Percentiles rank a stretch among this genome's conserved stretches.
Evolutionary conservation across 768 basidiomycete genomes (phyloP).

Genomic region (Trametes gibbosa): DNA sequence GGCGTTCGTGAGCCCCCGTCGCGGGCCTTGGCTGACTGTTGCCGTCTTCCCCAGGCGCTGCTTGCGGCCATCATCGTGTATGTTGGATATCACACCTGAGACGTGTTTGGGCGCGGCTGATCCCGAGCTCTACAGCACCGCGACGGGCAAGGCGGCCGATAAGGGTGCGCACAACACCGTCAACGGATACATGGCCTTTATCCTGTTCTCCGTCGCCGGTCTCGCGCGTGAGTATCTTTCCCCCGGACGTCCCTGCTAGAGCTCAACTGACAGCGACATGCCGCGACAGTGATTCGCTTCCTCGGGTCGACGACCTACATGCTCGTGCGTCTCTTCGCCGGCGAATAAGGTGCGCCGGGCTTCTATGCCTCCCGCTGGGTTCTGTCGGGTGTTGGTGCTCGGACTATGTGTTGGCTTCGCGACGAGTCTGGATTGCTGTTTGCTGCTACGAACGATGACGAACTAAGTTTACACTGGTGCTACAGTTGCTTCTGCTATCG

Average conservation of each 20-base stretch:
- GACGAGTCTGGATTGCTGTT: not conserved
- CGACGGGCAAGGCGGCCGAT: constrained; percentile 49
- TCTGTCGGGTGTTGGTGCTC: not conserved
- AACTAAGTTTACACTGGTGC: constrained; percentile 18
- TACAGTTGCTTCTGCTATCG: constrained; percentile 21
- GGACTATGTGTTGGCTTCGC: not conserved
- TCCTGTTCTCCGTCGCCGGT: constrained; percentile 84
- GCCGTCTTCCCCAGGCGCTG: constrained; percentile 44
- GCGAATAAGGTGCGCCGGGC: constrained; percentile 53
- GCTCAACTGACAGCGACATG: not conserved
- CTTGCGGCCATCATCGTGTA: constrained; percentile 76
- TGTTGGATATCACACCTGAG: constrained; percentile 28
- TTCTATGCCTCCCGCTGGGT: not conserved
- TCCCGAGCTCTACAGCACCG: constrained; percentile 32
- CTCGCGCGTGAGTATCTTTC: constrained; percentile 71
- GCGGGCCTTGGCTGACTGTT: not conserved
- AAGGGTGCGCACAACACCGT: constrained; percentile 53
- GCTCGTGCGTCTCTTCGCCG: constrained; percentile 82
- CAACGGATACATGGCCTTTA: constrained; percentile 85
- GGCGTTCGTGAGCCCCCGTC: constrained; percentile 17
- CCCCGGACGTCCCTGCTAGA: not conserved
- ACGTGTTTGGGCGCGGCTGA: constrained; percentile 1
- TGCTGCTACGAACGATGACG: constrained; percentile 13
- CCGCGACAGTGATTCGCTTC: constrained; percentile 71
- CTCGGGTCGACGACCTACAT: constrained; percentile 80